phyloP scores from a whole-genome alignment of 2,329 filamentous ascomycete genomes.

The Stemphylium lycopersici region DNA sequence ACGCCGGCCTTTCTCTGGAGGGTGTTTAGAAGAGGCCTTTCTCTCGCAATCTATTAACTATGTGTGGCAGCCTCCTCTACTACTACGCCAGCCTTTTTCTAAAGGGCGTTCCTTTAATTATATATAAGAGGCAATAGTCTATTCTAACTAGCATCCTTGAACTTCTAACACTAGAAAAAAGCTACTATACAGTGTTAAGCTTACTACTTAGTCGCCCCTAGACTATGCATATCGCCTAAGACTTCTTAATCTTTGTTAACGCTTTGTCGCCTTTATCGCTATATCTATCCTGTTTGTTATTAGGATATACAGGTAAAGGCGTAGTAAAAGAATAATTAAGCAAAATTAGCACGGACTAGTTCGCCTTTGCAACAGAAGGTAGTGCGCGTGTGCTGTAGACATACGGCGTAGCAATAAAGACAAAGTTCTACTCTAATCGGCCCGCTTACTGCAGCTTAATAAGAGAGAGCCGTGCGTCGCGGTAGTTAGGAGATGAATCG shows the following conservation, averaged over 20 bases:
- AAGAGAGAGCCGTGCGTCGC: neutral
- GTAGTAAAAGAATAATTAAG: neutral
- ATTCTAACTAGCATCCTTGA: neutral
- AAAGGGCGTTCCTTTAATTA: no score
- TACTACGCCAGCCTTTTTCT: no score
- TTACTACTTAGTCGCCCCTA: neutral
- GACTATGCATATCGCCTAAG: neutral
- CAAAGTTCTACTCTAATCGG: no score
- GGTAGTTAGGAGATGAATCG: neutral
- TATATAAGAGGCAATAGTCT: neutral
- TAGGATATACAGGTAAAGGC: neutral
- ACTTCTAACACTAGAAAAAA: neutral
- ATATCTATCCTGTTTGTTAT: slow-evolving; percentile 3
- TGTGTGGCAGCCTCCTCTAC: no score
- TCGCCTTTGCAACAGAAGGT: neutral
- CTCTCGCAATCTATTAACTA: no score
- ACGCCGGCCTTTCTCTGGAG: no score
- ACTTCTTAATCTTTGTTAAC: neutral
- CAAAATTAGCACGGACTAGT: neutral
- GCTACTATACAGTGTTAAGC: neutral
- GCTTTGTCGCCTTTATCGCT: neutral
- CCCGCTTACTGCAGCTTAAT: no score
- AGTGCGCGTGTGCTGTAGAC: no score
- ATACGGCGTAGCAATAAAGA: no score
- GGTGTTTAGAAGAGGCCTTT: no score